A percentile compares a stretch with the other conserved stretches of the same genome.
phyloP scores from a whole-genome alignment of 345 rosid species.

The Brassica cretica region DNA sequence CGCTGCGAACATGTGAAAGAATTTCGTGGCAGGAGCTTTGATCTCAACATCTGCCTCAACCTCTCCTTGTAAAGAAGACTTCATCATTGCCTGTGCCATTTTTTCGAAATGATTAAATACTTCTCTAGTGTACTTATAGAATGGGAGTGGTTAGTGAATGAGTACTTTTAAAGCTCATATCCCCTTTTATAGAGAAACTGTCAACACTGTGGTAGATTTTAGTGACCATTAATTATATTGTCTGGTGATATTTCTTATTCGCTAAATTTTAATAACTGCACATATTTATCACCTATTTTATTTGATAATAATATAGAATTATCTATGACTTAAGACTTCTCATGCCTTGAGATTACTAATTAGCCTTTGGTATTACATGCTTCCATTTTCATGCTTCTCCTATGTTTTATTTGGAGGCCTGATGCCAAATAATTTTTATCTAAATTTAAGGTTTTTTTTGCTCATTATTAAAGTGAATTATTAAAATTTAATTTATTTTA shows the following conservation, averaged over 20 bases:
- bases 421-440: too few species aligned
- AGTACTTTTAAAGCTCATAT: background rate
- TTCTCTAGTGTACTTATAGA: background rate
- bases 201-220: too few species aligned
- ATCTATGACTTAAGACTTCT: background rate
- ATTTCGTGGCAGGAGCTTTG: constrained; percentile 13
- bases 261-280: background rate
- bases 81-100: background rate
- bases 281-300: background rate
- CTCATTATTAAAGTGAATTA: too few species aligned
- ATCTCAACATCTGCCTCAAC: constrained; percentile 1
- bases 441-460: too few species aligned
- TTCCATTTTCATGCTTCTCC: background rate
- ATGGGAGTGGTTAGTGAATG: background rate
- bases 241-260: too few species aligned
- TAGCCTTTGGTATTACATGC: background rate
- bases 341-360: background rate
- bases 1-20: constrained; percentile 38
- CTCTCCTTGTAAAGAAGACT: constrained; percentile 6
- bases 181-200: background rate
- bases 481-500: too few species aligned
- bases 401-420: too few species aligned
- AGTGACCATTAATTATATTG: too few species aligned
- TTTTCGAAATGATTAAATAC: background rate
- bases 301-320: background rate